These are phyloP conservation scores for Solanum pennellii DNA, from an alignment of 257 asterid species.

Conservation along the genomic window DNA sequence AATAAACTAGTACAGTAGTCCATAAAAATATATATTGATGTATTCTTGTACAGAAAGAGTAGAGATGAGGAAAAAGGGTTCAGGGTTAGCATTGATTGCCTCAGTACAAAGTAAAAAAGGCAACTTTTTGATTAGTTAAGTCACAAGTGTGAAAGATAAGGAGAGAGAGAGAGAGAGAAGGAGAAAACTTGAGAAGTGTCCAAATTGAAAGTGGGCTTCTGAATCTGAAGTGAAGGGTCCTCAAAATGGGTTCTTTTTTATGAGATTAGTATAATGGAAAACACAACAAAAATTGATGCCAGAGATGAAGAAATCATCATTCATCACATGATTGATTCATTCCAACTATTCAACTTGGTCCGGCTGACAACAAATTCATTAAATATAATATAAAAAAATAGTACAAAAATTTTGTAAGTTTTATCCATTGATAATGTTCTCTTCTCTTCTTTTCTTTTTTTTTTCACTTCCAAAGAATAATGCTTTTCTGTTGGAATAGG, in stretches of 20 bases:
- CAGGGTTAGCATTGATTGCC: slow-evolving; percentile 32
- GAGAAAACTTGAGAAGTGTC: slow-evolving; percentile 15
- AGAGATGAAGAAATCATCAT: slow-evolving; percentile 9
- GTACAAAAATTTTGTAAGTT: not conserved
- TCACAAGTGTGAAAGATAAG: not conserved
- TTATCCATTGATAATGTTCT: not conserved
- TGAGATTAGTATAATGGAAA: not conserved
- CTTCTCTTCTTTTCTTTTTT: not conserved
- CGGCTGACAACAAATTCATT: not conserved
- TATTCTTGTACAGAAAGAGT: slow-evolving; percentile 5
- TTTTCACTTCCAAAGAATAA: not conserved
- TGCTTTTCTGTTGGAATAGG: not conserved
- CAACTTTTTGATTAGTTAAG: slow-evolving; percentile 5
- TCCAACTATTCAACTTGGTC: not conserved
- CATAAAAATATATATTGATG: not conserved
- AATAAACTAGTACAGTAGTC: not conserved
- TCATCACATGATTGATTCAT: slow-evolving; percentile 27
- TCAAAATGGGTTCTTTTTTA: slow-evolving; percentile 13
- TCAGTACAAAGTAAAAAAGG: slow-evolving; percentile 27
- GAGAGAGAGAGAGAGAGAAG: not conserved
- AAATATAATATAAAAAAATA: not conserved
- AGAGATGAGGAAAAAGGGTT: slow-evolving; percentile 22
- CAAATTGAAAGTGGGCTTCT: slow-evolving; percentile 13
- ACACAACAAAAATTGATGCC: slow-evolving; percentile 10
- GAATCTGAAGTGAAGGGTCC: slow-evolving; percentile 31